Evolutionary conservation across 2,329 filamentous ascomycete species (phyloP).

Genomic region (Hypoxylon sp.): DNA sequence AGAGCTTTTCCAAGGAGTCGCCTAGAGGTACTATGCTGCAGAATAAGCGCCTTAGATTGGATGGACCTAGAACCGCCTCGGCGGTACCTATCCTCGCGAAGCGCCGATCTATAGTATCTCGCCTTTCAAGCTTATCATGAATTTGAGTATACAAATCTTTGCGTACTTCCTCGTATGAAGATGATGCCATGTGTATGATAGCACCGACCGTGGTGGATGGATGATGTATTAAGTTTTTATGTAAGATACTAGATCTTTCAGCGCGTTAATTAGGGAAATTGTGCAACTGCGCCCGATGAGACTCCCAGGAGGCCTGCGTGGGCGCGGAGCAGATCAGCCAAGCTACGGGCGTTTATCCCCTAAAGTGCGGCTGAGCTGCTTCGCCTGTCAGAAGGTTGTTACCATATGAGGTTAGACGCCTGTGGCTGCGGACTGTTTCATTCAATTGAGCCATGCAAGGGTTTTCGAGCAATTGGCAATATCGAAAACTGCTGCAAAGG

Average conservation of each 20-base stretch:
- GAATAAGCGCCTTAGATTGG: slow-evolving; percentile 45
- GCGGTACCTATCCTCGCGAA: slow-evolving; percentile 48
- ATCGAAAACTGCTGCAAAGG: too few species aligned
- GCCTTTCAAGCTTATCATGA: slow-evolving; percentile 40
- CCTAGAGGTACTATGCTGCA: slow-evolving; percentile 26
- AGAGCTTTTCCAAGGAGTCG: slow-evolving; percentile 21
- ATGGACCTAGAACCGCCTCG: slow-evolving; percentile 35
- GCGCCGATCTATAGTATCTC: slow-evolving; percentile 38
- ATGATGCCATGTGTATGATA: slow-evolving; percentile 9
- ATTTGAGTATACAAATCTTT: slow-evolving; percentile 31
- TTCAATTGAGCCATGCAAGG: background rate
- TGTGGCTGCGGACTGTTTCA: background rate
- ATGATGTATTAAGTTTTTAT: background rate
- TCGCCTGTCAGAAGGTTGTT: background rate
- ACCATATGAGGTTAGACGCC: background rate
- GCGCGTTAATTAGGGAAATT: too few species aligned
- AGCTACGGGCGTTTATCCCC: too few species aligned
- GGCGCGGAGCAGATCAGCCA: background rate
- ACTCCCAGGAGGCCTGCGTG: background rate
- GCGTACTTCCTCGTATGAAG: slow-evolving; percentile 16
- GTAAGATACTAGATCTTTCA: background rate
- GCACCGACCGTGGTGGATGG: background rate
- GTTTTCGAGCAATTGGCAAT: background rate
- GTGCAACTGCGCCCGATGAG: too few species aligned
- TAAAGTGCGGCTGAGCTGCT: background rate